A percentile compares a stretch with the other conserved stretches of the same genome.
Evolutionary conservation across 1,139 yeast genomes (phyloP).

Genomic region (Zygoascus hellenicus): DNA sequence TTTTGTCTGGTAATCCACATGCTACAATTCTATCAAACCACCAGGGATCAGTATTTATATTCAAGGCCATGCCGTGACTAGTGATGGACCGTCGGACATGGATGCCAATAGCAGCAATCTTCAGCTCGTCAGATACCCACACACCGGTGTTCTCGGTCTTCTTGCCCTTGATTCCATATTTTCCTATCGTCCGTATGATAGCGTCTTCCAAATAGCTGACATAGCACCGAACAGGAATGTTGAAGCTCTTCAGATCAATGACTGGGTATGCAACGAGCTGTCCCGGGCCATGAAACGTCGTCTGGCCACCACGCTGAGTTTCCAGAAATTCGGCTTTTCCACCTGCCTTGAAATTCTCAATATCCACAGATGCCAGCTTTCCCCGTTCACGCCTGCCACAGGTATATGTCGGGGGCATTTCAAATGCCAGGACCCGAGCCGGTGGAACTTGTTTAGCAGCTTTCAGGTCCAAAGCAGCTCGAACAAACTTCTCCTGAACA

Average conservation of each 20-base stretch:
- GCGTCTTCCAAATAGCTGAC: constrained; percentile 66
- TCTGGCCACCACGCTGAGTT: constrained; percentile 91
- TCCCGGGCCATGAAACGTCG: constrained; percentile 96
- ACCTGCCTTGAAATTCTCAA: constrained; percentile 27
- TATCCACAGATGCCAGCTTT: constrained; percentile 35
- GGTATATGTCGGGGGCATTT: constrained; percentile 82
- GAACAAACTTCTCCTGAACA: constrained; percentile 58
- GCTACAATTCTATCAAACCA: constrained; percentile 67
- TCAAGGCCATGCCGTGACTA: constrained; percentile 84
- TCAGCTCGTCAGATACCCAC: constrained; percentile 59
- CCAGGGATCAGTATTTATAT: constrained; percentile 65
- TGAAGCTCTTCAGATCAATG: constrained; percentile 61
- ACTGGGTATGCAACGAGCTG: constrained; percentile 85
- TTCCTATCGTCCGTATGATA: constrained; percentile 47
- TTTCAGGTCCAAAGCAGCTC: constrained; percentile 59
- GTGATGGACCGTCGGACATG: constrained; percentile 81
- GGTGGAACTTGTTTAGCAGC: constrained; percentile 15
- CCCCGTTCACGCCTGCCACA: constrained; percentile 78
- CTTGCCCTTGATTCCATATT: constrained; percentile 43
- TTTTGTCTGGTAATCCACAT: constrained; percentile 72
- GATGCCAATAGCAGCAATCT: constrained; percentile 87
- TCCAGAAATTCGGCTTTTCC: constrained; percentile 54
- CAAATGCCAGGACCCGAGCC: constrained; percentile 55
- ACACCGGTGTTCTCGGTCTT: constrained; percentile 73
- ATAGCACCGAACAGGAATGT: constrained; percentile 64